A percentile compares a stretch with the other conserved stretches of the same genome.
phyloP scores from a whole-genome alignment of 2,329 filamentous ascomycete species.

The Dothistroma septosporum region DNA sequence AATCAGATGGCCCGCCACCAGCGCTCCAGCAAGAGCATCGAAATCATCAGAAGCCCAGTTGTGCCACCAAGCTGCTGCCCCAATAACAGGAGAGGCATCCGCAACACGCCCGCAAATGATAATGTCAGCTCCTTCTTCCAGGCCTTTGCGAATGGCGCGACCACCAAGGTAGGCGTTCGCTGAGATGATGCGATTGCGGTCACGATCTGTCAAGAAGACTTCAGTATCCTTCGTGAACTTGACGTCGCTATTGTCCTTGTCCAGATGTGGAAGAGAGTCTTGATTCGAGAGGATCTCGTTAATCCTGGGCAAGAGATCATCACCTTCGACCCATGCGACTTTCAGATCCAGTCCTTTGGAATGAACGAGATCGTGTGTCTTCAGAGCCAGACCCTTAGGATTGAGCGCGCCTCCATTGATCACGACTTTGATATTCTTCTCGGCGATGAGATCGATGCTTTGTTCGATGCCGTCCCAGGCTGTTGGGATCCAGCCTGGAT shows the following conservation, averaged over 20 bases:
- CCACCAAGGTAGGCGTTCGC: constrained; percentile 42
- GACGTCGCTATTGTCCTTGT: constrained; percentile 22
- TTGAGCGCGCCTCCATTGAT: constrained; percentile 55
- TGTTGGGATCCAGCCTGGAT: constrained; percentile 34
- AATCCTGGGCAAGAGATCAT: constrained; percentile 27
- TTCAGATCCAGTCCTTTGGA: constrained; percentile 37
- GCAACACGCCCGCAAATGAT: constrained; percentile 42
- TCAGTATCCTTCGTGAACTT: constrained; percentile 22
- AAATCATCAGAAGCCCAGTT: constrained; percentile 37
- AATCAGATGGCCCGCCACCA: constrained; percentile 41
- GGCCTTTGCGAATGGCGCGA: constrained; percentile 39
- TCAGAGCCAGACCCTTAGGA: constrained; percentile 50
- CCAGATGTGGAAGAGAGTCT: constrained; percentile 23
- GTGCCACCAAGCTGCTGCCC: constrained; percentile 42
- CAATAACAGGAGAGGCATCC: constrained; percentile 41
- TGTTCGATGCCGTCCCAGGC: constrained; percentile 49
- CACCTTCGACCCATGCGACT: constrained; percentile 47
- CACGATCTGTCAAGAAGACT: constrained; percentile 18
- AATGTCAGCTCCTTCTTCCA: constrained; percentile 40
- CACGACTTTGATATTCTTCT: constrained; percentile 53
- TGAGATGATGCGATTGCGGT: constrained; percentile 23
- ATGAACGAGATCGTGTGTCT: constrained; percentile 36
- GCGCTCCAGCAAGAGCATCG: constrained; percentile 37
- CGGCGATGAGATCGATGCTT: constrained; percentile 43
- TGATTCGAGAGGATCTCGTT: constrained; percentile 17